Base-by-base conservation (phyloP, 768 basidiomycete species). In the Tulasnella calospora region DNA sequence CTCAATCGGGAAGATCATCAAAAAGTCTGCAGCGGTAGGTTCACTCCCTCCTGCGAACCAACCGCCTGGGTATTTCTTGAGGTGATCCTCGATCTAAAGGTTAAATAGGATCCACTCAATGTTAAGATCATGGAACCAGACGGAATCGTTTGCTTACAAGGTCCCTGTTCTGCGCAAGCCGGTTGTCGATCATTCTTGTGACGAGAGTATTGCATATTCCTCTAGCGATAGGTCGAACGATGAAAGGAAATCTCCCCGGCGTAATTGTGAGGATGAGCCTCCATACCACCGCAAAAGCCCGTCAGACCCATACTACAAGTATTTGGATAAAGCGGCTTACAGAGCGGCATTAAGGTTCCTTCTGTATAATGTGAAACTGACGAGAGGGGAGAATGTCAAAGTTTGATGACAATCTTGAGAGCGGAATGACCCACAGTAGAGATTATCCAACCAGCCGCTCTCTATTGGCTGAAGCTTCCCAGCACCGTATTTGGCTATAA, bases 11-110 rank as follows among this genome's bases (percentile, higher is more conserved):
- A 87, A 88, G 40, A 82, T 80, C 86, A 87, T 86, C 84, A 85
- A 84, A 82, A 83, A 88, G 81, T 88, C 88, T 30, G 88, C 86
- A 30, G 84, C 78, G 33, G 87, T 87, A 23, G 86, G 85, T 35
- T 85, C 82, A 33, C 83, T 79, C 38, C 85, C 86, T 23, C 84
- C 87, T 8, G 86, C 86, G 57, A 85, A 83, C 82, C 82, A 85
- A 23, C 81, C 83, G 1, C 80, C 81, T 57, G 73, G 70, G 51
- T 70, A 71, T 78, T 84, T 85, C 38, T 79, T 80, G 23, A 87
- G 83, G 76, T 85, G 85, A 2, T 78, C 79, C 79, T 87, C 87
- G 71, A 88, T 84, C 86, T 87, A 61, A 4, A 17, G 55, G 15
- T 38, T 36, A 7, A 44, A 21, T 0, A 78, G 21, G 13, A 7